A percentile compares a stretch with the other conserved stretches of the same genome.
Conservation (phyloP, 2,329 filamentous ascomycete species). For the Zasmidium angulare region DNA sequence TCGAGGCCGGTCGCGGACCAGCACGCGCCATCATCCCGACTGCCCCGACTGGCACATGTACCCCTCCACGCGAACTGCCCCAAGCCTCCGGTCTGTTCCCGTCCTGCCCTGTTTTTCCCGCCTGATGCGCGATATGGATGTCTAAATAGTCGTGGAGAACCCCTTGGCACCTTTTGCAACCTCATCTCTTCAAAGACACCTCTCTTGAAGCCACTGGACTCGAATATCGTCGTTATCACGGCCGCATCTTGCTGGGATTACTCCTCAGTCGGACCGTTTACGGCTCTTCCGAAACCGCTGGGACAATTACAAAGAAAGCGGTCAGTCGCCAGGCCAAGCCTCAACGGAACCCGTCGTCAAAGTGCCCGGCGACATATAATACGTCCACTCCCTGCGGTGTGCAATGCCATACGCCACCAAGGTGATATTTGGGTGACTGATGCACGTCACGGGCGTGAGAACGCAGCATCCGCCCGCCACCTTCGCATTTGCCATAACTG, state of each 20-base stretch:
- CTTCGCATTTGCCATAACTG: not conserved
- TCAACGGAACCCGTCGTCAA: constrained; percentile 9
- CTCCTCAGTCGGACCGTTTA: constrained; percentile 19
- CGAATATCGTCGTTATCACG: not conserved
- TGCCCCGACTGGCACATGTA: not conserved
- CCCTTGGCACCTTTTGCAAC: constrained; percentile 10
- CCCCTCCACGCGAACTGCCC: not conserved
- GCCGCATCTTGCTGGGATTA: not conserved
- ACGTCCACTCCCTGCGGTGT: not conserved
- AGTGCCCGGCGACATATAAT: not conserved
- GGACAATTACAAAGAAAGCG: constrained; percentile 11
- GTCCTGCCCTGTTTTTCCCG: not conserved
- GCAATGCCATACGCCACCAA: not conserved
- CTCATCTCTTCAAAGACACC: constrained; percentile 11
- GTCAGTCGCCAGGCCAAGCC: constrained; percentile 12
- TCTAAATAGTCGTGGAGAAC: constrained; percentile 8
- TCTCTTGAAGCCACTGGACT: not conserved
- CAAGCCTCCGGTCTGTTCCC: not conserved
- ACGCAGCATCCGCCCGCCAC: not conserved
- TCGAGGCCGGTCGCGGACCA: not conserved
- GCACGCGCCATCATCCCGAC: not conserved
- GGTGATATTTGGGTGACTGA: not conserved
- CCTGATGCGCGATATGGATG: constrained; percentile 7
- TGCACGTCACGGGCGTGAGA: not conserved
- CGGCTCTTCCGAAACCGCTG: constrained; percentile 14